Conservation (phyloP, 2,329 filamentous ascomycete genomes). For the Ophiocordyceps sinensis region DNA sequence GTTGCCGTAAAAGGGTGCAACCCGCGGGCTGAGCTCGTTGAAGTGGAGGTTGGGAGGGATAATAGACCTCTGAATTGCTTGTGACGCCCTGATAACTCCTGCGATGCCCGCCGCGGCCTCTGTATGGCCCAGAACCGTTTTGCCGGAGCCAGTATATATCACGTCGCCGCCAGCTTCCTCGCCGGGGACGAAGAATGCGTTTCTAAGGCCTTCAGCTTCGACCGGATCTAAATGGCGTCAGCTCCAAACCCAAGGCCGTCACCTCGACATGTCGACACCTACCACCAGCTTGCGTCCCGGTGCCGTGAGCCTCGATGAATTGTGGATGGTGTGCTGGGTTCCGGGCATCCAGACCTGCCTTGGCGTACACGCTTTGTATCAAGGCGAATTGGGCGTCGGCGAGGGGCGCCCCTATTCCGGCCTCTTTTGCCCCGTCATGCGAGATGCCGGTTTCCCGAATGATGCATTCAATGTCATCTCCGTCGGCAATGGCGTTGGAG, state of each 20-base stretch:
- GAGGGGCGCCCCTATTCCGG: conserved; percentile 21
- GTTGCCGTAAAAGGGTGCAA: conserved; percentile 11
- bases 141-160: conserved; percentile 12
- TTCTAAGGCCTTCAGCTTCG: no score
- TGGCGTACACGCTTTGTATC: no score
- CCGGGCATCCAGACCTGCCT: no score
- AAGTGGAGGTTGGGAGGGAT: conserved; percentile 18
- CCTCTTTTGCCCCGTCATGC: conserved; percentile 9
- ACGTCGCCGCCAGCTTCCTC: conserved; percentile 5
- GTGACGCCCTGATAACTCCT: conserved; percentile 5
- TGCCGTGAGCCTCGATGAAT: no score
- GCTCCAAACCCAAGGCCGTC: no score
- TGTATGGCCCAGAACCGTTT: conserved; percentile 12
- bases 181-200: background rate
- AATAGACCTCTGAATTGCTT: conserved; percentile 5
- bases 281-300: no score
- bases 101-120: conserved; percentile 12
- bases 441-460: conserved; percentile 11
- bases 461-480: conserved; percentile 11
- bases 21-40: conserved; percentile 10
- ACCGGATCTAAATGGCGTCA: no score
- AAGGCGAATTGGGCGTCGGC: conserved; percentile 6
- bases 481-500: conserved; percentile 22
- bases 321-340: no score
- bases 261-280: no score